phyloP scores from a whole-genome alignment of 2,329 filamentous ascomycete species.

The Tolypocladium pustulatum region DNA sequence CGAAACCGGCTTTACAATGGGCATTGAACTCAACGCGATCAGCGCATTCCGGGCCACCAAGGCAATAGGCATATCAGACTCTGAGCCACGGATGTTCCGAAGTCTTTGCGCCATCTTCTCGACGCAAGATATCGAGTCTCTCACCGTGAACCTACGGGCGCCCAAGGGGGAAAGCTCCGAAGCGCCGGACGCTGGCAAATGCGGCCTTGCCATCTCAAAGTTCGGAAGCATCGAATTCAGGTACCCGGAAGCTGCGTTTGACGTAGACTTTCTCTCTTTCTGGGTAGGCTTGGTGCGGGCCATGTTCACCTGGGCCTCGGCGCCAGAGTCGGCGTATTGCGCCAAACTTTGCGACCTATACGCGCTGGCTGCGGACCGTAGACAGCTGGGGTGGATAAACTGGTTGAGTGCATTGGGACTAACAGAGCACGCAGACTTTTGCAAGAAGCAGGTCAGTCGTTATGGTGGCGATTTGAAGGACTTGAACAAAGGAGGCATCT shows the following conservation, averaged over 20 bases:
- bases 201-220: constrained; percentile 12
- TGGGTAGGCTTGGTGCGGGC: constrained; percentile 14
- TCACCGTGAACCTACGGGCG: background rate
- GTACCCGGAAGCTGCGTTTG: constrained; percentile 15
- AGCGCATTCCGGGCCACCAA: background rate
- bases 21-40: background rate
- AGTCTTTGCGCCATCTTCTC: background rate
- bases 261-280: constrained; percentile 12
- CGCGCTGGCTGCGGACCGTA: constrained; percentile 11
- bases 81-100: background rate
- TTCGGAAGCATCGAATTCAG: constrained; percentile 16
- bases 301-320: constrained; percentile 11
- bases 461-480: constrained; percentile 9
- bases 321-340: constrained; percentile 7
- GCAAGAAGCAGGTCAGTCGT: constrained; percentile 6
- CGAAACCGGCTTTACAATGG: background rate
- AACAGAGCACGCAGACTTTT: constrained; percentile 3
- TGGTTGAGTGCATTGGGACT: constrained; percentile 11
- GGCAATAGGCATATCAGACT: background rate
- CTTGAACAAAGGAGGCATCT: constrained; percentile 10
- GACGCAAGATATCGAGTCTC: background rate
- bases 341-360: constrained; percentile 10
- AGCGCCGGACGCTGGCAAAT: constrained; percentile 5
- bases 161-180: background rate
- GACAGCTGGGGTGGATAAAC: constrained; percentile 8